A percentile compares a stretch with the other conserved stretches of the same genome.
Evolutionary conservation across 257 asterid genomes (phyloP).

Genomic region (Mentha longifolia): DNA sequence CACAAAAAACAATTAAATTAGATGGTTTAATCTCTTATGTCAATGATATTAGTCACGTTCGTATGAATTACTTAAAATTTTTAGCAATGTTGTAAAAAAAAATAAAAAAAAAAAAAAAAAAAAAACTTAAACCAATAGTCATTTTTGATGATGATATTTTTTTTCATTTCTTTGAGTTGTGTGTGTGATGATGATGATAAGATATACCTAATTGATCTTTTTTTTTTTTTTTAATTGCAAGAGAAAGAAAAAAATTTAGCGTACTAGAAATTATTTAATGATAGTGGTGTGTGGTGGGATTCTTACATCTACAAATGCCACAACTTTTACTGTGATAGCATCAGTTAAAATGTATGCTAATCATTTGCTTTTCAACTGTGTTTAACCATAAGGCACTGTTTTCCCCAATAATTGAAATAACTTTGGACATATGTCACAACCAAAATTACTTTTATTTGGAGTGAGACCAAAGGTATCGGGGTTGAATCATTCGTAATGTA

Average conservation of each 20-base stretch:
- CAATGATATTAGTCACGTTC: no score
- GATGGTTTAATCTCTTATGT: no score
- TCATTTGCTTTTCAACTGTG: constrained; percentile 29
- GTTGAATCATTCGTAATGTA: no score
- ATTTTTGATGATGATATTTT: neutral
- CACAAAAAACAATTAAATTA: no score
- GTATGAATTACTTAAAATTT: no score
- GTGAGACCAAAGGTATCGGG: no score
- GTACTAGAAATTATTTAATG: neutral
- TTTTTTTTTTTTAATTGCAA: neutral
- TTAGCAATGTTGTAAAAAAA: no score
- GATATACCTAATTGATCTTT: neutral
- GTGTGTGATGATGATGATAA: neutral
- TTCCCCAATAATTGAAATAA: neutral
- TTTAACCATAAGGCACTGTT: constrained; percentile 12
- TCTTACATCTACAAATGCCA: constrained; percentile 34
- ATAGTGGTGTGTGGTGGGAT: constrained; percentile 31
- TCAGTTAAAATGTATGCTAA: constrained; percentile 30
- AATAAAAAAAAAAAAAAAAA: no score
- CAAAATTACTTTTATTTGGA: no score
- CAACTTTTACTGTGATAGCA: constrained; percentile 36
- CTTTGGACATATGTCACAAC: constrained; percentile 17
- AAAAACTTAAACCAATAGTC: neutral
- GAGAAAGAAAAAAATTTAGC: neutral
- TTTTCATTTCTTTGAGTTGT: neutral